Conservation (phyloP, 176 grass and related monocot genomes). For the Zea luxurians region DNA sequence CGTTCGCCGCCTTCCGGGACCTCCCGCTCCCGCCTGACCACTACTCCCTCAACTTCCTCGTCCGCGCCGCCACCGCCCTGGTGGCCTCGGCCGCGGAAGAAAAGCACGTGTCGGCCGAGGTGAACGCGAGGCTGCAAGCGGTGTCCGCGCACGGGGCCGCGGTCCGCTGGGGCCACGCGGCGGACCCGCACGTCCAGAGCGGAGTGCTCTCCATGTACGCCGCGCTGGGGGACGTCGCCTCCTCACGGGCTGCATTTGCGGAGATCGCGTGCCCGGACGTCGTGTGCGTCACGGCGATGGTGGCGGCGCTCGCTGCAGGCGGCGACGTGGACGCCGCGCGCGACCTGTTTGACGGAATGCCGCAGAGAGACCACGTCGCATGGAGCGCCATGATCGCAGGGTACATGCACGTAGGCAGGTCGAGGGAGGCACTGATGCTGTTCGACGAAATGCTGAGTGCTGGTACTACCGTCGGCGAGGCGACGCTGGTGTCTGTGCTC, state of each 20-base stretch:
- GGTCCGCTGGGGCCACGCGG: conserved; percentile 48
- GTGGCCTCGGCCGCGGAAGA: background rate
- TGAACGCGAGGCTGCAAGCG: background rate
- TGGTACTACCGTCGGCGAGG: conserved; percentile 45
- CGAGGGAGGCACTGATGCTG: conserved; percentile 53
- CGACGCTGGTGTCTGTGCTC: conserved; percentile 63
- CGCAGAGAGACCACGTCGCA: conserved; percentile 48
- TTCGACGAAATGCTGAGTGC: conserved; percentile 59
- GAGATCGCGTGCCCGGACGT: conserved; percentile 56
- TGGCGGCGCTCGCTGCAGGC: conserved; percentile 19
- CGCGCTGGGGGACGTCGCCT: conserved; percentile 37
- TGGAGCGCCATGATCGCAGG: conserved; percentile 79
- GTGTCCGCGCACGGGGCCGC: conserved; percentile 52
- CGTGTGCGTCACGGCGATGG: conserved; percentile 59
- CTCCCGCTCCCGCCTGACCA: conserved; percentile 60
- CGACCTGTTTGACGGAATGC: conserved; percentile 65
- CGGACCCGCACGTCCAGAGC: conserved; percentile 67
- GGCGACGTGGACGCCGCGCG: conserved; percentile 55
- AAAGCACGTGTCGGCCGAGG: background rate
- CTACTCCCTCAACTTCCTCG: conserved; percentile 65
- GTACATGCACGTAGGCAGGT: conserved; percentile 53
- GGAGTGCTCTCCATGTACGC: conserved; percentile 73
- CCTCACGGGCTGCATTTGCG: conserved; percentile 38
- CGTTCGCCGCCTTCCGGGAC: conserved; percentile 51
- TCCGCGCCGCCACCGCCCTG: conserved; percentile 48